Conservation (phyloP, 495 filamentous ascomycete species). For the Aspergillus homomorphus region DNA sequence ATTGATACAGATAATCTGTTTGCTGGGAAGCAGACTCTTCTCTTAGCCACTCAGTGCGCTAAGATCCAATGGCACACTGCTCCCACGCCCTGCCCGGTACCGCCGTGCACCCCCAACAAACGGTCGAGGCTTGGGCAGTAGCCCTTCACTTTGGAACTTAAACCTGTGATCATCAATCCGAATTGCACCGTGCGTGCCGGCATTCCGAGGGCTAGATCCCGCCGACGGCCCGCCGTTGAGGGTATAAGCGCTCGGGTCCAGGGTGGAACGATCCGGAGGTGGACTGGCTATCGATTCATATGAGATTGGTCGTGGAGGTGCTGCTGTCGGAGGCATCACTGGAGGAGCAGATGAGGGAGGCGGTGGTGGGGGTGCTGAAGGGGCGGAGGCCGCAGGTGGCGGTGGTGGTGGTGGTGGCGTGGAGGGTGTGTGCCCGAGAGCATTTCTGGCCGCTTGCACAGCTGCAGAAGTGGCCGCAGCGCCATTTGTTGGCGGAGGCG, state of each 20-base stretch:
- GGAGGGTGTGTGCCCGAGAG: conserved; percentile 45
- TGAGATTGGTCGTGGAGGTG: conserved; percentile 51
- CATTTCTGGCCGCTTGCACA: conserved; percentile 47
- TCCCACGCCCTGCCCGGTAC: conserved; percentile 88
- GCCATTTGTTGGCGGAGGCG: conserved; percentile 41
- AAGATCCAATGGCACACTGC: conserved; percentile 90
- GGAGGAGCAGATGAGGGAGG: conserved; percentile 47
- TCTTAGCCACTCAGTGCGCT: conserved; percentile 39
- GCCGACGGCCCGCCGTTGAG: conserved; percentile 54
- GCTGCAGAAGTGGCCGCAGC: conserved; percentile 36
- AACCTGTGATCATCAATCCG: conserved; percentile 78
- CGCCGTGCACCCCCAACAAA: conserved; percentile 68
- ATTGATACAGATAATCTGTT: not conserved
- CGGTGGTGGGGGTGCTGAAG: conserved; percentile 47
- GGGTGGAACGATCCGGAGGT: conserved; percentile 51
- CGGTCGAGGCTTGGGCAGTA: conserved; percentile 79
- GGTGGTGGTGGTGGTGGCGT: conserved; percentile 50
- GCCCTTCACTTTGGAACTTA: conserved; percentile 78
- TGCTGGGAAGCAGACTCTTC: conserved; percentile 12
- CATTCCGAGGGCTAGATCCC: conserved; percentile 26
- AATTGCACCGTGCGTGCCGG: conserved; percentile 42
- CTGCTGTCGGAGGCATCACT: conserved; percentile 23
- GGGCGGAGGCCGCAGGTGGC: conserved; percentile 51
- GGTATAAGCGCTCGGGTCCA: conserved; percentile 77
- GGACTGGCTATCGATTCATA: conserved; percentile 42